Evolutionary conservation across 768 basidiomycete genomes (phyloP).

Genomic region (Suillus ampliporus): DNA sequence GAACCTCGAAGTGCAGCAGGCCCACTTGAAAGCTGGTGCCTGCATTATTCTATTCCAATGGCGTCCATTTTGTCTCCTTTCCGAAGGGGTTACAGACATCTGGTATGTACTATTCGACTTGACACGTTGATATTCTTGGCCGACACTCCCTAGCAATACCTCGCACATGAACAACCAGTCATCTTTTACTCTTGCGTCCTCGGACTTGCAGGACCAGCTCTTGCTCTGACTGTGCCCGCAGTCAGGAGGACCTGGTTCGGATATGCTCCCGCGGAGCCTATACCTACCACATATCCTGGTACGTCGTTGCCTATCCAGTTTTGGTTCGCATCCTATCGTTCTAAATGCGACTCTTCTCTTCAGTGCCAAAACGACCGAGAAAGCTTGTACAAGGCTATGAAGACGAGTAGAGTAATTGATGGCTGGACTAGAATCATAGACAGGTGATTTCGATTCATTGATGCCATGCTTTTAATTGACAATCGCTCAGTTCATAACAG

Average conservation of each 20-base stretch:
- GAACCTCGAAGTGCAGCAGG: slow-evolving; percentile 2
- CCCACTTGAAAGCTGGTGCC: slow-evolving; percentile 1
- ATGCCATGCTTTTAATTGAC: not conserved
- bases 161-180: slow-evolving; percentile 89
- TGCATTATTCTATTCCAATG: slow-evolving; percentile 23
- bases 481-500: not conserved
- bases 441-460: slow-evolving; percentile 9
- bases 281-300: slow-evolving; percentile 85
- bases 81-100: slow-evolving; percentile 34
- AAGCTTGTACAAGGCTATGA: slow-evolving; percentile 77
- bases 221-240: slow-evolving; percentile 79
- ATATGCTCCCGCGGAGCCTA: slow-evolving; percentile 66
- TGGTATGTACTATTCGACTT: slow-evolving; percentile 22
- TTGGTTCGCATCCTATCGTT: not conserved
- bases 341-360: slow-evolving; percentile 12
- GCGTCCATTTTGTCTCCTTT: slow-evolving; percentile 36
- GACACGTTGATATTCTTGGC: not conserved
- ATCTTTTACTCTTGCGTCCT: slow-evolving; percentile 86
- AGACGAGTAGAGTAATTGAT: slow-evolving; percentile 47
- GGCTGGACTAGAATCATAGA: slow-evolving; percentile 7
- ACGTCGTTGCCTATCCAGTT: slow-evolving; percentile 35
- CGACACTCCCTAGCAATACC: slow-evolving; percentile 68
- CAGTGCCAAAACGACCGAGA: slow-evolving; percentile 77
- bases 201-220: slow-evolving; percentile 74
- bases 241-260: slow-evolving; percentile 74